A percentile compares a stretch with the other conserved stretches of the same genome.
Conservation (phyloP, 192 early-diverging fungal genomes). For the Chytriomyces sp. region DNA sequence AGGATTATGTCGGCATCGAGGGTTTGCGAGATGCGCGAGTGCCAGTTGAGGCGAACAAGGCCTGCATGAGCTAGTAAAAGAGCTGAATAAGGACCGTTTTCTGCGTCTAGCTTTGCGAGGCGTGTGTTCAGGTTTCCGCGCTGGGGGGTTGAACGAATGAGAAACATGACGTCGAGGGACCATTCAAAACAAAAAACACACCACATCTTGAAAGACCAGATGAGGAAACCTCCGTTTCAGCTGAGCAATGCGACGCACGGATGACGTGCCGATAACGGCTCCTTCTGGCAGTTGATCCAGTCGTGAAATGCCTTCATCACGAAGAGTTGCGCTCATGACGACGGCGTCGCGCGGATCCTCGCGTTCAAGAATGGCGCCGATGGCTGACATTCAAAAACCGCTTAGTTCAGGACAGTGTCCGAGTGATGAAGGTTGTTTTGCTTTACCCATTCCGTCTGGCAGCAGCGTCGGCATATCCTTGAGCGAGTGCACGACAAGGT, state of each 20-base stretch:
- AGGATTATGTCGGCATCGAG: slow-evolving; percentile 64
- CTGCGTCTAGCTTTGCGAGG: slow-evolving; percentile 81
- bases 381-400: no score
- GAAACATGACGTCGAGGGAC: slow-evolving; percentile 28
- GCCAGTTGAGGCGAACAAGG: slow-evolving; percentile 69
- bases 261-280: slow-evolving; percentile 85
- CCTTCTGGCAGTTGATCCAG: slow-evolving; percentile 71
- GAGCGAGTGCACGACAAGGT: slow-evolving; percentile 90
- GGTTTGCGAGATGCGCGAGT: slow-evolving; percentile 70
- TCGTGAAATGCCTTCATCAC: slow-evolving; percentile 27
- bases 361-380: slow-evolving; percentile 83
- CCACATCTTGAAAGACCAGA: slow-evolving; percentile 76
- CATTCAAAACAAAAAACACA: slow-evolving; percentile 41
- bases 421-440: no score
- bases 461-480: slow-evolving; percentile 91
- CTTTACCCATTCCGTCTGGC: slow-evolving; percentile 81
- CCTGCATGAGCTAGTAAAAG: slow-evolving; percentile 85
- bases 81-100: slow-evolving; percentile 68
- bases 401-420: no score
- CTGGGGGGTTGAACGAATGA: slow-evolving; percentile 33
- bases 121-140: slow-evolving; percentile 82
- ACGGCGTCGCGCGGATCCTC: slow-evolving; percentile 91
- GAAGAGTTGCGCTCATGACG: slow-evolving; percentile 54
- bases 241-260: slow-evolving; percentile 86
- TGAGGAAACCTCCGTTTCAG: slow-evolving; percentile 75